phyloP scores from a whole-genome alignment of 345 rosid genomes.

The Citrus mangshanensis region DNA sequence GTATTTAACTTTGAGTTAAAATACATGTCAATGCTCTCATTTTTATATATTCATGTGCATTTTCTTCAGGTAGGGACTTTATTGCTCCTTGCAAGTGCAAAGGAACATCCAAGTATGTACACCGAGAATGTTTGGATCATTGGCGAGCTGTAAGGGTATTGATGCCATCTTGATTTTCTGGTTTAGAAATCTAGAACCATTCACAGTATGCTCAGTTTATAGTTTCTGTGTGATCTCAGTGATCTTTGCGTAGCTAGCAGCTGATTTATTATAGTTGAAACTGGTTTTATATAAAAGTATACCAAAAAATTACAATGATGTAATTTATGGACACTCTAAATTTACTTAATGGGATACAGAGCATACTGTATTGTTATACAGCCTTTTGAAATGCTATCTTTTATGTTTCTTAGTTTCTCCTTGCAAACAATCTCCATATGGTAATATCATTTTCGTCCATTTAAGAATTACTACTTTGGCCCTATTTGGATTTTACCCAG shows the following conservation, averaged over 20 bases:
- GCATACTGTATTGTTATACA: background rate
- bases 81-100: constrained; percentile 99
- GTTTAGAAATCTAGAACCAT: background rate
- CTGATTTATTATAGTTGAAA: background rate
- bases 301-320: background rate
- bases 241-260: background rate
- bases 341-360: background rate
- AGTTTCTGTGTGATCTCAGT: background rate
- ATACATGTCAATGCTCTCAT: background rate
- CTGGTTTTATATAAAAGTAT: background rate
- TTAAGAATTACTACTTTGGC: background rate
- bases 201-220: background rate
- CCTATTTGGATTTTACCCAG: background rate
- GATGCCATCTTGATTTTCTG: background rate
- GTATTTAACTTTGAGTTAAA: background rate
- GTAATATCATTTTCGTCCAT: background rate
- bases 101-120: constrained; percentile 97
- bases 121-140: constrained; percentile 95
- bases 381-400: background rate
- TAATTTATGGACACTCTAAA: background rate
- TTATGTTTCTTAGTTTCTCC: background rate
- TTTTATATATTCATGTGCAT: background rate
- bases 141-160: constrained; percentile 94
- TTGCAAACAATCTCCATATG: background rate
- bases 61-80: constrained; percentile 89